phyloP scores from a whole-genome alignment of 2,329 filamentous ascomycete species.

The Aspergillus novoparasiticus region DNA sequence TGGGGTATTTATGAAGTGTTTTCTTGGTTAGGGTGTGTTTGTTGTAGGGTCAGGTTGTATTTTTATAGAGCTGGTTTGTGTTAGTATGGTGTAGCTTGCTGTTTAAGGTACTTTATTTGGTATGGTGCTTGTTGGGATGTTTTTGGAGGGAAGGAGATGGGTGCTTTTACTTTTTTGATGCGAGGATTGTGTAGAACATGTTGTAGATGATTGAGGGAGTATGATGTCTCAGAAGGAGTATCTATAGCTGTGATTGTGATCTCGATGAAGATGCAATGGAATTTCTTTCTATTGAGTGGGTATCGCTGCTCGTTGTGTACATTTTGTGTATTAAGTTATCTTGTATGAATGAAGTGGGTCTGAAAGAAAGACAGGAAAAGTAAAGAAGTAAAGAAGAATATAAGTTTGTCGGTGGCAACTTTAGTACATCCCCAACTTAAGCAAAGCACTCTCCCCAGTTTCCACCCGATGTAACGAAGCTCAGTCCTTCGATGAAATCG shows the following conservation, averaged over 20 bases:
- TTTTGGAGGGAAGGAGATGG: not conserved
- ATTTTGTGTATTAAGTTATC: not conserved
- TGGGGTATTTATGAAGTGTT: not conserved
- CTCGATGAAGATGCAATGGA: not conserved
- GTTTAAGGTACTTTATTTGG: not conserved
- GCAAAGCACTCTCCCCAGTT: slow-evolving; percentile 68
- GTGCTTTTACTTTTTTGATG: too few species aligned
- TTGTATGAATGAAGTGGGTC: not conserved
- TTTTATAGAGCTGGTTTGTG: not conserved
- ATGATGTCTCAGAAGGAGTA: not conserved
- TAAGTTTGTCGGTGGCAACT: not conserved
- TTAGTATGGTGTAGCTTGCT: not conserved
- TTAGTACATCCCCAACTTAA: slow-evolving; percentile 6
- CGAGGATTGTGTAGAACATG: too few species aligned
- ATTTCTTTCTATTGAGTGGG: not conserved
- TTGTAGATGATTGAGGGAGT: not conserved
- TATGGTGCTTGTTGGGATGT: not conserved
- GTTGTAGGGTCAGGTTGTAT: not conserved
- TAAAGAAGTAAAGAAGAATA: not conserved
- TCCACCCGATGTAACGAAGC: slow-evolving; percentile 72
- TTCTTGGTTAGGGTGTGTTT: not conserved
- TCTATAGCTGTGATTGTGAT: not conserved
- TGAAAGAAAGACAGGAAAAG: too few species aligned
- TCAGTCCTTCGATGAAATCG: slow-evolving; percentile 73
- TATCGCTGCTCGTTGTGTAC: not conserved